Conservation (phyloP, 2,329 filamentous ascomycete genomes). For the Claviceps sp. region DNA sequence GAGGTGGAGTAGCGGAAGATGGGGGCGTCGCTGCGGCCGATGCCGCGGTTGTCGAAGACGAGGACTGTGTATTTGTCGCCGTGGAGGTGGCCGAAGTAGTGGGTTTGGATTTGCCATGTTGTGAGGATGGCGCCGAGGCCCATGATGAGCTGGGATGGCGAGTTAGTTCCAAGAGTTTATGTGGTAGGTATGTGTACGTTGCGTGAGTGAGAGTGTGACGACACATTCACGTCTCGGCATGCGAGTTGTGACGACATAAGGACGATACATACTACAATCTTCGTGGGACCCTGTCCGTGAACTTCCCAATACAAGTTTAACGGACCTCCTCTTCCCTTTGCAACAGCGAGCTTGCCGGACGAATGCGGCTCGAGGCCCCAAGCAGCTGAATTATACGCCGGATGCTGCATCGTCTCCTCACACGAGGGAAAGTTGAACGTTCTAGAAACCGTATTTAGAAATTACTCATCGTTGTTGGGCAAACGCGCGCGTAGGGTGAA, state of each 20-base stretch:
- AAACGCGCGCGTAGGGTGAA: too few relatives aligned
- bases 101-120: conserved; percentile 72
- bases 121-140: conserved; percentile 57
- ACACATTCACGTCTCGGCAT: neutral
- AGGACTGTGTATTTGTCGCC: conserved; percentile 58
- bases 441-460: neutral
- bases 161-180: neutral
- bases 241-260: too few relatives aligned
- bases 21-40: conserved; percentile 70
- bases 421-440: conserved; percentile 26
- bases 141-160: conserved; percentile 55
- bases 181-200: neutral
- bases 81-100: conserved; percentile 64
- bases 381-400: conserved; percentile 51
- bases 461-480: neutral
- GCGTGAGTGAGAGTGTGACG: too few relatives aligned
- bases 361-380: conserved; percentile 57
- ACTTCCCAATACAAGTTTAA: conserved; percentile 67
- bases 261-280: conserved; percentile 53
- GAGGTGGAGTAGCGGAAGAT: conserved; percentile 65
- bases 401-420: conserved; percentile 48
- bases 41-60: conserved; percentile 72
- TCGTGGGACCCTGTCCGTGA: conserved; percentile 59
- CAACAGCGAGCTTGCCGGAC: conserved; percentile 49
- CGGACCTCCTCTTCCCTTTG: conserved; percentile 58